Evolutionary conservation across 441 rosid species (phyloP), one percentile per base, ranked within the genome.

Genomic region (Bocquillonia castaneifolia): DNA sequence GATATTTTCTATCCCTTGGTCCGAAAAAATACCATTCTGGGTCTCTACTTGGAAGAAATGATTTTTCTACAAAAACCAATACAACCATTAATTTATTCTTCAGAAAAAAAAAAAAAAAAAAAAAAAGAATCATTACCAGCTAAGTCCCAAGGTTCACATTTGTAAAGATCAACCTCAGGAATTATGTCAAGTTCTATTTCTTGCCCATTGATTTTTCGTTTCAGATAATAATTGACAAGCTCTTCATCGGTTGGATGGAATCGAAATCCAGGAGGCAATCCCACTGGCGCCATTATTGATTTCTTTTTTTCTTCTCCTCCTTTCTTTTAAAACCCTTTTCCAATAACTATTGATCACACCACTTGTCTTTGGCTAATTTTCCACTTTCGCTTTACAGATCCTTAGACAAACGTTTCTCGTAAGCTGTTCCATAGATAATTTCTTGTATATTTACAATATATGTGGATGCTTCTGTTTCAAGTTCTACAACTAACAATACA

Each of bases 21-120:
- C 98, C 95, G 31, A 92, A 90, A 76, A 92, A 92, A 69, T 92
- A 90, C 98, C 98, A 92, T 32, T 92, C 98, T 23, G 96, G 89
- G 45, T 90, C 98, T 80, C 93, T 85, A 78, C 98, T 92, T 2
- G 92, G 95, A 64, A 92, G 77, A 74, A 87, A 88, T 13, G 98
- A 90, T 79, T 92, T 92, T 53, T 90, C 98, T 92, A 72, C 77
- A 71, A 69, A 39, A 59, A 13, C 50, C 7, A 23, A 9, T 9
- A 1, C 20, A 7, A 25, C 18, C 31, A 17, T 26, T 10, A 26
- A 13, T 25, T 10, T 15, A 9, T 47, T 18, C 15, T 36, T 34
- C 0, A 26, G 17, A 6, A 20, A 0, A 20, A 65, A 3, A 17
- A 56, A 48, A 59, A 28, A 26, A 59, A 54, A 54, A 64, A 48